Conservation (phyloP, 148 eudicot genomes). For the Silene conica region DNA sequence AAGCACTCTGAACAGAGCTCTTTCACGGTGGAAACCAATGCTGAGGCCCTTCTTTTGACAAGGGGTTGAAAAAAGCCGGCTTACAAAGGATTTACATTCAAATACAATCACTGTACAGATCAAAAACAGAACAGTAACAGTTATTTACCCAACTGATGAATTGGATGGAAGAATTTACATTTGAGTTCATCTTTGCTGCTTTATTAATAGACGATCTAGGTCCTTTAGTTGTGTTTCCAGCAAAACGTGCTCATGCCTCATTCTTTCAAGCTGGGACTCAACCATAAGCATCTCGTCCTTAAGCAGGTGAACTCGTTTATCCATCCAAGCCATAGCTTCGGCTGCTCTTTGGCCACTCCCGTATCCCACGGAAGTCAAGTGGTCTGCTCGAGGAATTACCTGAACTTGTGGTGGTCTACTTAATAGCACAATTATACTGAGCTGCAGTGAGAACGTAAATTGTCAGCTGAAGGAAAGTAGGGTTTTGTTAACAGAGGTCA, state of each 20-base stretch:
- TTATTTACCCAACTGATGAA: neutral
- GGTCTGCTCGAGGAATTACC: slow-evolving; percentile 26
- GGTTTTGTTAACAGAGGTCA: neutral
- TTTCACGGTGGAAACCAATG: neutral
- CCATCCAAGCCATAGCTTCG: slow-evolving; percentile 55
- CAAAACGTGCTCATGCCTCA: slow-evolving; percentile 52
- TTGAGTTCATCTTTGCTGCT: slow-evolving; percentile 21
- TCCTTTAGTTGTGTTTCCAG: slow-evolving; percentile 53
- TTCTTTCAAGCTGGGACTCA: slow-evolving; percentile 68
- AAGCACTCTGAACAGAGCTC: neutral
- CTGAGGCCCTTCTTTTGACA: neutral
- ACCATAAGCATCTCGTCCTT: slow-evolving; percentile 79
- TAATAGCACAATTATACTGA: slow-evolving; percentile 74
- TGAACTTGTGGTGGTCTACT: slow-evolving; percentile 69
- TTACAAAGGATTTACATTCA: neutral
- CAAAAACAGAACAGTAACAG: neutral
- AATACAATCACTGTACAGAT: neutral
- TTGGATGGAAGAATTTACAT: neutral
- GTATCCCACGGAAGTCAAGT: slow-evolving; percentile 17
- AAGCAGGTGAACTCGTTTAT: slow-evolving; percentile 59
- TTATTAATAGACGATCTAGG: slow-evolving; percentile 33
- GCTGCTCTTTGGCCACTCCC: slow-evolving; percentile 33
- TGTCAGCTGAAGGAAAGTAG: neutral
- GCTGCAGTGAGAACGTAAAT: slow-evolving; percentile 37
- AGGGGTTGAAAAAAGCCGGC: neutral